phyloP scores from a whole-genome alignment of 495 filamentous ascomycete genomes.

The Lasiosphaeriaceae sp. region DNA sequence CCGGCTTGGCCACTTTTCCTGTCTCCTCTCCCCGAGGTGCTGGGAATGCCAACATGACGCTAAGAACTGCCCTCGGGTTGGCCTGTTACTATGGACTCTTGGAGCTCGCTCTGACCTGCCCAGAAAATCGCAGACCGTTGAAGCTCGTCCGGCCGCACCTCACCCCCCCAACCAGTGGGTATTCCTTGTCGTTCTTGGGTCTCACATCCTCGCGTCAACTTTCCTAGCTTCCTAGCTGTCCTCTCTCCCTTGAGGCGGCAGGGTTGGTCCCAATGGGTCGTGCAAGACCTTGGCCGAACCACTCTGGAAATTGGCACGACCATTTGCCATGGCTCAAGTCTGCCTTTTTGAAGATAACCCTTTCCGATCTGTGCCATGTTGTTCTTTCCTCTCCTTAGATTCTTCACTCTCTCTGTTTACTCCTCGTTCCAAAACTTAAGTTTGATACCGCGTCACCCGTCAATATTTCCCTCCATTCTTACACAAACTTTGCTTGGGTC shows the following conservation, averaged over 20 bases:
- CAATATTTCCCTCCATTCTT: not conserved
- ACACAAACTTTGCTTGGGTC: not conserved
- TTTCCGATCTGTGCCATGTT: not conserved
- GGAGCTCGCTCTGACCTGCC: conserved; percentile 11
- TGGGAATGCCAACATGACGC: not conserved
- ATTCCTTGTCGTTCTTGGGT: not conserved
- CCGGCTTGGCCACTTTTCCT: not conserved
- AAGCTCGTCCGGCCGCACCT: conserved; percentile 2
- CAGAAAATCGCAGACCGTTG: conserved; percentile 2
- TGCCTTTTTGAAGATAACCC: not conserved
- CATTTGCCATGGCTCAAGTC: not conserved
- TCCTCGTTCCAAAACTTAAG: not conserved
- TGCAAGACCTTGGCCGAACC: not conserved
- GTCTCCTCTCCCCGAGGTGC: no score
- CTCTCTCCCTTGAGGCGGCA: not conserved
- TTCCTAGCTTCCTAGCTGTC: not conserved
- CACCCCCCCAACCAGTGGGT: not conserved
- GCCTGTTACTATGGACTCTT: not conserved
- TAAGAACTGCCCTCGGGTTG: not conserved
- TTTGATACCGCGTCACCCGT: not conserved
- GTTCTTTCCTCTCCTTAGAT: not conserved
- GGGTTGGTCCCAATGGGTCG: not conserved
- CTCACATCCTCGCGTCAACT: conserved; percentile 6
- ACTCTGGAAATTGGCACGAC: not conserved
- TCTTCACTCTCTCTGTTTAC: not conserved